These are phyloP conservation scores for Carallia pectinifolia DNA, from an alignment of 345 rosid genomes.

Conservation along the genomic window DNA sequence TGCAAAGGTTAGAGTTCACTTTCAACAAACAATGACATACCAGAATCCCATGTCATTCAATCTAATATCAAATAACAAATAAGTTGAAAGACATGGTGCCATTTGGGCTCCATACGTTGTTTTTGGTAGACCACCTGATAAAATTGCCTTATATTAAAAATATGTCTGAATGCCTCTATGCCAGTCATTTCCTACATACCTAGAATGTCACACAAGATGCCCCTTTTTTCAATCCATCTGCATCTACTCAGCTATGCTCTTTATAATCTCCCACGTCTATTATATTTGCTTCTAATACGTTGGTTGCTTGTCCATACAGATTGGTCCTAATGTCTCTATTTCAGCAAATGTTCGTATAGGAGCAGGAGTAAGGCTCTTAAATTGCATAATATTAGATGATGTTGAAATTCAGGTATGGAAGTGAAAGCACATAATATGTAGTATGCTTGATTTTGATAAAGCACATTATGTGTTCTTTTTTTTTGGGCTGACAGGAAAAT, in stretches of 20 bases:
- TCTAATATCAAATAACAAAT: not conserved
- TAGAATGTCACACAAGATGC: no score
- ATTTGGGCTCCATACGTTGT: not conserved
- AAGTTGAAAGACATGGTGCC: not conserved
- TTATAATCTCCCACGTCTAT: not conserved
- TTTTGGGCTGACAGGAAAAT: constrained; percentile 59
- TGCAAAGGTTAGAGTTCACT: constrained; percentile 48
- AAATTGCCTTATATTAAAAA: no score
- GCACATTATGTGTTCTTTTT: not conserved
- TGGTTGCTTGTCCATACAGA: constrained; percentile 39
- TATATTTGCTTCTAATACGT: not conserved
- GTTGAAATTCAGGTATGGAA: constrained; percentile 62
- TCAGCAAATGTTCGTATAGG: constrained; percentile 93
- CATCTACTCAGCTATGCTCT: not conserved
- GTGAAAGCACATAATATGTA: not conserved
- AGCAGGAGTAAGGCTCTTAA: constrained; percentile 84
- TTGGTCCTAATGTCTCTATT: constrained; percentile 89
- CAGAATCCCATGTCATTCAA: not conserved
- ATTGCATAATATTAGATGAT: constrained; percentile 73
- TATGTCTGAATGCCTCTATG: no score
- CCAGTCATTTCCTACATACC: no score
- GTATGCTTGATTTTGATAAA: not conserved
- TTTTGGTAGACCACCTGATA: not conserved
- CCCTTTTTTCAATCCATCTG: no score
- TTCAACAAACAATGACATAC: not conserved